phyloP scores from a whole-genome alignment of 73 alveolate genomes.

The Blepharisma japonicum region DNA sequence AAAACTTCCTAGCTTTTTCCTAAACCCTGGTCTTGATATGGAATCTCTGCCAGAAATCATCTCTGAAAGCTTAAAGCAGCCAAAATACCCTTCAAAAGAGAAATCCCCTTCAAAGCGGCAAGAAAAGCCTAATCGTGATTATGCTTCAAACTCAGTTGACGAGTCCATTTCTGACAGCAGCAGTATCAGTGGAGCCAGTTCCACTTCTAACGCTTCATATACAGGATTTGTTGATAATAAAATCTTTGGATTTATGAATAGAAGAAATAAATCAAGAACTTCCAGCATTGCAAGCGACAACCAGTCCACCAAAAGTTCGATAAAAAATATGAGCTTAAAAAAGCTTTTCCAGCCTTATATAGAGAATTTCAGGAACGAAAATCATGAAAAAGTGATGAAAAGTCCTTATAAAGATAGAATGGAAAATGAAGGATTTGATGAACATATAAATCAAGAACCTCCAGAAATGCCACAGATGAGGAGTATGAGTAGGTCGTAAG shows the following conservation, averaged over 20 bases:
- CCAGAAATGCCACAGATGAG: too few relatives aligned
- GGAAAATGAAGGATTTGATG: too few relatives aligned
- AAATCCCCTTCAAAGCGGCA: neutral
- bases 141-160: neutral
- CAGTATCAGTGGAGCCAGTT: conserved; percentile 16
- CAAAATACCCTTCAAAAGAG: neutral
- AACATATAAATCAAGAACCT: too few relatives aligned
- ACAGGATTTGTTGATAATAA: neutral
- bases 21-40: conserved; percentile 19
- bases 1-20: conserved; percentile 57
- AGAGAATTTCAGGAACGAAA: conserved; percentile 16
- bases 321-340: conserved; percentile 10
- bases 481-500: too few relatives aligned
- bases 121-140: conserved; percentile 8
- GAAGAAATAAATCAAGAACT: neutral
- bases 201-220: neutral
- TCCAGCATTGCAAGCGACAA: conserved; percentile 2
- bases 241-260: neutral
- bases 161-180: conserved; percentile 2
- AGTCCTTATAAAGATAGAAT: neutral
- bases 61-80: neutral
- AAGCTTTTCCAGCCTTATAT: conserved; percentile 3
- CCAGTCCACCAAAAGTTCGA: conserved; percentile 24
- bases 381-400: neutral
- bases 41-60: neutral